Conservation (phyloP, 2,329 filamentous ascomycete genomes). For the Microcyclospora tardicrescens region DNA sequence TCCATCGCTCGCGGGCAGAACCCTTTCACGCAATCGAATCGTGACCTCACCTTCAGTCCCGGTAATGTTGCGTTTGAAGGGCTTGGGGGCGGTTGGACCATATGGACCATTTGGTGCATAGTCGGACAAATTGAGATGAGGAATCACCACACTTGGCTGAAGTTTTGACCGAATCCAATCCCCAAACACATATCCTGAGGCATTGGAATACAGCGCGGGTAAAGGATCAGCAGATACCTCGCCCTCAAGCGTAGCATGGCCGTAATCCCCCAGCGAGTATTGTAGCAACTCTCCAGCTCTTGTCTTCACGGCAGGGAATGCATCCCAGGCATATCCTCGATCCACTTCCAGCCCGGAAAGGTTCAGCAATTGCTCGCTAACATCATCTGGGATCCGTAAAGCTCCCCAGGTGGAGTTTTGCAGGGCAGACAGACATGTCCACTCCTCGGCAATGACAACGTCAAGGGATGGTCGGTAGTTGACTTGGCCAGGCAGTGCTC, state of each 20-base stretch:
- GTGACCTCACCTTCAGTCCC: constrained; percentile 56
- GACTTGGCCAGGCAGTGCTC: constrained; percentile 20
- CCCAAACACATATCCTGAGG: constrained; percentile 65
- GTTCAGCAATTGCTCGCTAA: constrained; percentile 31
- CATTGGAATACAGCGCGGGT: constrained; percentile 60
- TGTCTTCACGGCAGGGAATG: constrained; percentile 53
- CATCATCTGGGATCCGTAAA: constrained; percentile 30
- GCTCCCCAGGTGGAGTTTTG: constrained; percentile 36
- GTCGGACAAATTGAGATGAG: constrained; percentile 35
- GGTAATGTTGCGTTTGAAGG: constrained; percentile 70
- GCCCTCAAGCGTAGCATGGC: constrained; percentile 18
- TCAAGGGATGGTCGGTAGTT: constrained; percentile 33
- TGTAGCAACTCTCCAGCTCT: constrained; percentile 46
- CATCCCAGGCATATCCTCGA: constrained; percentile 67
- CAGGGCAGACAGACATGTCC: constrained; percentile 36
- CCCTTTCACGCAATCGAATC: constrained; percentile 50
- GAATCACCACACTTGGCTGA: constrained; percentile 33
- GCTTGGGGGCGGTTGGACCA: constrained; percentile 33
- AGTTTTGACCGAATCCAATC: constrained; percentile 54
- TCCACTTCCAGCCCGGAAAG: constrained; percentile 63
- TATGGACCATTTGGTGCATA: constrained; percentile 56
- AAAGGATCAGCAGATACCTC: constrained; percentile 26
- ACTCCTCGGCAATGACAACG: constrained; percentile 38
- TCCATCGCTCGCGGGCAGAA: constrained; percentile 19
- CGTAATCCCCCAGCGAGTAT: constrained; percentile 26